phyloP scores from a whole-genome alignment of 306 rosid species.

The Acacia crassicarpa region DNA sequence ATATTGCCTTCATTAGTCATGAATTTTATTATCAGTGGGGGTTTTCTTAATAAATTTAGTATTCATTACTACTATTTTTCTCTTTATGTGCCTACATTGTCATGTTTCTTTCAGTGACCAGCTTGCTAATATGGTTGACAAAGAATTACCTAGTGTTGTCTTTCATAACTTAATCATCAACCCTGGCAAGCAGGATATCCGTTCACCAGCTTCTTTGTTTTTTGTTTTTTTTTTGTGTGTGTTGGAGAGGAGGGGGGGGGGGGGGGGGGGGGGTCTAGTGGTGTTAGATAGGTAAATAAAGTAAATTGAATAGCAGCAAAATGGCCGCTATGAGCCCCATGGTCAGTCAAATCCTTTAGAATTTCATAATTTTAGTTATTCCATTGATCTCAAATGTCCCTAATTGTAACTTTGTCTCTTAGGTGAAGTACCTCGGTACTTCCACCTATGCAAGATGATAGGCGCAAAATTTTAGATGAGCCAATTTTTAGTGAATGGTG shows the following conservation, averaged over 20 bases:
- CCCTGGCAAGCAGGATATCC: background rate
- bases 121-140: background rate
- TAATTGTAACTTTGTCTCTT: background rate
- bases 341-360: too few species aligned
- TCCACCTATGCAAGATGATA: background rate
- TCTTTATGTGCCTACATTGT: background rate
- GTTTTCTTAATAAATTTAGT: background rate
- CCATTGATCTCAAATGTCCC: background rate
- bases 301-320: too few species aligned
- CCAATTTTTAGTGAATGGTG: background rate
- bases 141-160: background rate
- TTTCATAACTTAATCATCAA: background rate
- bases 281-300: background rate
- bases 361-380: background rate
- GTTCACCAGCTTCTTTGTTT: background rate
- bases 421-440: background rate
- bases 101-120: background rate
- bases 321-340: too few species aligned
- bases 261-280: background rate
- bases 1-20: too few species aligned
- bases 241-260: background rate
- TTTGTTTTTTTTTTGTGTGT: too few species aligned
- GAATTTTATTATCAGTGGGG: background rate
- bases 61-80: background rate
- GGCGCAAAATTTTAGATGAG: background rate